Conservation (phyloP, 805 yeast genomes). For the Ogataea methanolica region DNA sequence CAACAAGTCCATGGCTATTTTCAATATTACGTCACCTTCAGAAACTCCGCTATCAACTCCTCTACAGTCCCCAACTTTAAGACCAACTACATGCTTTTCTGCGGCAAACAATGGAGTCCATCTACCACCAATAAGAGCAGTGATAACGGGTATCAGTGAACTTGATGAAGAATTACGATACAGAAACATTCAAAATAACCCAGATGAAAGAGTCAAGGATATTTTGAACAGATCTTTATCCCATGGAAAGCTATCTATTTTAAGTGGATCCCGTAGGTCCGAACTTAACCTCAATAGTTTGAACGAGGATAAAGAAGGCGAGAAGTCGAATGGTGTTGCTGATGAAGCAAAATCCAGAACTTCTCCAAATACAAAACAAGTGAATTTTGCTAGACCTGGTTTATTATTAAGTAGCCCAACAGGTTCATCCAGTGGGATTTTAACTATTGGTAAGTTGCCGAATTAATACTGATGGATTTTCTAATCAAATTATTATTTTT, state of each 20-base stretch:
- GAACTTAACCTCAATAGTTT: constrained; percentile 5
- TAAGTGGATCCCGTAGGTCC: constrained; percentile 8
- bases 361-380: neutral
- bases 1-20: constrained; percentile 24
- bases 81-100: constrained; percentile 17
- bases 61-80: constrained; percentile 33
- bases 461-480: constrained; percentile 2
- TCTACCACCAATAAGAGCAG: constrained; percentile 31
- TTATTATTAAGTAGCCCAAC: constrained; percentile 8
- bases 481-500: neutral
- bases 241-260: constrained; percentile 19
- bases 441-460: constrained; percentile 19
- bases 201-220: constrained; percentile 26
- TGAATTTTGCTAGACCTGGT: constrained; percentile 4
- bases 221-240: constrained; percentile 23
- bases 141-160: constrained; percentile 25
- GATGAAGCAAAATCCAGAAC: neutral
- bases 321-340: neutral
- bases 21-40: constrained; percentile 30
- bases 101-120: constrained; percentile 6
- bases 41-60: constrained; percentile 34
- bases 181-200: constrained; percentile 19
- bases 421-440: constrained; percentile 13
- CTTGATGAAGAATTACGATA: constrained; percentile 22
- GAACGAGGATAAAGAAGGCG: neutral